phyloP scores from a whole-genome alignment of 371 early-diverging fungal genomes.

The Mucor circinelloides region DNA sequence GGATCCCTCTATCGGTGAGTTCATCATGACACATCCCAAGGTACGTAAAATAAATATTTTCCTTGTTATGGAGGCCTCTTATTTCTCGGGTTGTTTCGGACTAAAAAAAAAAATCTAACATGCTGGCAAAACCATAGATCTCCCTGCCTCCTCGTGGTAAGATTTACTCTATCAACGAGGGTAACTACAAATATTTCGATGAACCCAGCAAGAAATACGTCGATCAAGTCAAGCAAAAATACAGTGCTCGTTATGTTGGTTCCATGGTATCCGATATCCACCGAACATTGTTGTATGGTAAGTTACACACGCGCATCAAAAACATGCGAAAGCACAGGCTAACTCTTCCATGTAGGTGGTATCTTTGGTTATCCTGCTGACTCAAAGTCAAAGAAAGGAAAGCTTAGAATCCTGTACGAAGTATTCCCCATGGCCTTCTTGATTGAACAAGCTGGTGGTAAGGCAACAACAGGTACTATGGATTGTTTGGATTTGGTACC shows the following conservation, averaged over 20 bases:
- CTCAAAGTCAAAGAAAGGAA: constrained; percentile 88
- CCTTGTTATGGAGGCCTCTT: not conserved
- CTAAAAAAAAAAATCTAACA: no score
- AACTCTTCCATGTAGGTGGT: constrained; percentile 43
- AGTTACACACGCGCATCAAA: not conserved
- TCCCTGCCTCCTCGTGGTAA: constrained; percentile 83
- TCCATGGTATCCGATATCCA: constrained; percentile 99
- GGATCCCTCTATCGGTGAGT: constrained; percentile 96
- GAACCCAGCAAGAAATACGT: constrained; percentile 89
- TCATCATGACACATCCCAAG: constrained; percentile 93
- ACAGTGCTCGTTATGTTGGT: constrained; percentile 96
- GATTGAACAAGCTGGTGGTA: no score
- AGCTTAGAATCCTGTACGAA: constrained; percentile 96
- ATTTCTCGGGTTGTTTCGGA: constrained; percentile 2
- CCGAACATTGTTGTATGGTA: constrained; percentile 91
- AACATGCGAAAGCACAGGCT: constrained; percentile 5
- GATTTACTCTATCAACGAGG: constrained; percentile 98
- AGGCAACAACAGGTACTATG: constrained; percentile 82
- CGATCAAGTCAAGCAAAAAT: constrained; percentile 86
- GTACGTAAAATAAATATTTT: constrained; percentile 35
- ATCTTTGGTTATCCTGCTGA: constrained; percentile 89
- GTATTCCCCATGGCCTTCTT: constrained; percentile 97
- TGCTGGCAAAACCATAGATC: constrained; percentile 58
- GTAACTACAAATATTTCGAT: constrained; percentile 94
- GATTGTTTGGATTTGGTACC: constrained; percentile 90